Base-by-base conservation (phyloP, 129 eudicot genomes). In the Chrysanthemum lavandulifolium region DNA sequence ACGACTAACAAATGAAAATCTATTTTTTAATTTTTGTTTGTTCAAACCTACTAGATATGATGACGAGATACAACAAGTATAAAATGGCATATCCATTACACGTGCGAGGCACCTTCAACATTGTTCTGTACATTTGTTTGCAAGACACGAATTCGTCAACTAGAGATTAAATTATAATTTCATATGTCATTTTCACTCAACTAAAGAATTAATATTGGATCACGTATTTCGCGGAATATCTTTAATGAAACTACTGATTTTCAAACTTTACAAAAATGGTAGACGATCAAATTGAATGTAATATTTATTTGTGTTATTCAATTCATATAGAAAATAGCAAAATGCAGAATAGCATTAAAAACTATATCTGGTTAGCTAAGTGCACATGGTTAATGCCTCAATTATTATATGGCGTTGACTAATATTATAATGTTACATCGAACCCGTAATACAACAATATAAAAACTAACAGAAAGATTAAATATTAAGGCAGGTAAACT, bases 11-110 rank as follows among this genome's bases (percentile, higher is more conserved):
- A 53, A 51, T 3, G 23, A 52, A 16, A 13, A 69, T 13, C 21
- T 0, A 2, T 10, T 59, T 3, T 0, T 9, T 14, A 2, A 21
- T 59, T 3, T 0, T 9, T 33, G n/a, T 27, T 69, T 71, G 21
- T 56, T 71, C 75, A 71, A 71, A 57, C 75, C 75, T 57, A 57
- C 75, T 57, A 56, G 56, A 71, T 23, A 23, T 23, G 25, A 23
- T 57, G 75, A 69, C 18, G 63, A 14, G 50, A 31, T 8, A 19
- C 3, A 33, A n/a, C 13, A 40, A 18, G 4, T 71, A 51, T 31
- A 71, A 71, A 56, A 33, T 36, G 62, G 15, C 66, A 12, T 13
- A 19, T 13, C 21, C 18, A 15, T 43, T 58, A 71, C 76, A 71
- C 76, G 67, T 71, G 76, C 52, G 57, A 31, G 36, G 36, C 36